Percentiles rank a stretch among this genome's conserved stretches.
Conservation (phyloP, 495 filamentous ascomycete genomes). For the Terfezia claveryi region DNA sequence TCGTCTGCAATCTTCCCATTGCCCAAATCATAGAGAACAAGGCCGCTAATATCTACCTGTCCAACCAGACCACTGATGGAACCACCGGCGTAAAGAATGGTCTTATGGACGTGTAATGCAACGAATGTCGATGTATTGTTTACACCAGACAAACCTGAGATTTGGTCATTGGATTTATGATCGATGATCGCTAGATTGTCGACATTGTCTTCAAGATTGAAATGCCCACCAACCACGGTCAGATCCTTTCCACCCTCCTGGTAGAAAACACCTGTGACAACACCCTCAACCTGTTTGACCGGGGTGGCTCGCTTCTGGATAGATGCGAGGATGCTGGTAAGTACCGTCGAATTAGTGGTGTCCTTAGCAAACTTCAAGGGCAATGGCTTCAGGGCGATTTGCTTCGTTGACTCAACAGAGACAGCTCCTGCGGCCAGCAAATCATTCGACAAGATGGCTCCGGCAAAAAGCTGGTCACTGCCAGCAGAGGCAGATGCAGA, state of each 20-base stretch:
- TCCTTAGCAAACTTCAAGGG: constrained; percentile 35
- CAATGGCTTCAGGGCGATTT: constrained; percentile 26
- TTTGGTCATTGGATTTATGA: constrained; percentile 35
- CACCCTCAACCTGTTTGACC: constrained; percentile 32
- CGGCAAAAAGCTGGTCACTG: constrained; percentile 47
- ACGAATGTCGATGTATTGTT: constrained; percentile 51
- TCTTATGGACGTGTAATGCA: constrained; percentile 38
- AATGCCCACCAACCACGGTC: constrained; percentile 77
- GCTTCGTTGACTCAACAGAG: constrained; percentile 30
- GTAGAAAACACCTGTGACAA: constrained; percentile 59
- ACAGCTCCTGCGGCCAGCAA: constrained; percentile 47
- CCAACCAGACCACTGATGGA: constrained; percentile 47
- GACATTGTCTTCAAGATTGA: constrained; percentile 45
- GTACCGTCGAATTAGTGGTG: constrained; percentile 7
- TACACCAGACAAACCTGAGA: constrained; percentile 50
- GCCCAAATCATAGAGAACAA: constrained; percentile 57
- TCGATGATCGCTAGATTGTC: constrained; percentile 55
- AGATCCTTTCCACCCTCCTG: constrained; percentile 43
- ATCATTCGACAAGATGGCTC: constrained; percentile 49
- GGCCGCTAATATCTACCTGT: constrained; percentile 40
- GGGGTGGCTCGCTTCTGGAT: constrained; percentile 36
- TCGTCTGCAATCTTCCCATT: constrained; percentile 31
- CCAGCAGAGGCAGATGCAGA: constrained; percentile 41
- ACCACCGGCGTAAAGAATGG: constrained; percentile 64
- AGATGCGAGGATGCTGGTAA: constrained; percentile 13